These are phyloP conservation scores for Boletales sp. DNA, from an alignment of 768 basidiomycete genomes.

Conservation along the genomic window DNA sequence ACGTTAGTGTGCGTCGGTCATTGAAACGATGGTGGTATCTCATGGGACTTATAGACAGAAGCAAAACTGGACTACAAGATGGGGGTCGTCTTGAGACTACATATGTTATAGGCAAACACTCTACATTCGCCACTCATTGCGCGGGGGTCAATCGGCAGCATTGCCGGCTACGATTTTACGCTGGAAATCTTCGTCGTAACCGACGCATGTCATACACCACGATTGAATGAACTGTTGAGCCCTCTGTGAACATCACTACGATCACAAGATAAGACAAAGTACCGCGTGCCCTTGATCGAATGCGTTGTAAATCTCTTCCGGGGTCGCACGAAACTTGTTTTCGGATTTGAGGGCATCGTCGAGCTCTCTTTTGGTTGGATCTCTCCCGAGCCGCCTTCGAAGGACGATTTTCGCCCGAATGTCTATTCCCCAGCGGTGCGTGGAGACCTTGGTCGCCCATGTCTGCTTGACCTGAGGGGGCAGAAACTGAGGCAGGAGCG, in stretches of 20 bases:
- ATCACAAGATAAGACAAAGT: neutral
- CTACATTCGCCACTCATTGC: too few relatives aligned
- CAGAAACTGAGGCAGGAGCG: too few relatives aligned
- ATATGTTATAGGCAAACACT: too few relatives aligned
- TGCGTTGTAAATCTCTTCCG: slow-evolving; percentile 11
- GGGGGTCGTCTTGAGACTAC: too few relatives aligned
- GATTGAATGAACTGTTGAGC: slow-evolving; percentile 11
- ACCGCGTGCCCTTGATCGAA: slow-evolving; percentile 16
- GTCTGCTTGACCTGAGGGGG: slow-evolving; percentile 16
- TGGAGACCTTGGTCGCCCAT: slow-evolving; percentile 15
- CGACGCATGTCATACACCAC: slow-evolving; percentile 17
- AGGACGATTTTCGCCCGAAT: slow-evolving; percentile 18
- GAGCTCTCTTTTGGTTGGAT: slow-evolving; percentile 11
- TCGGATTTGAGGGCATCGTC: neutral
- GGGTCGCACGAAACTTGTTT: slow-evolving; percentile 10
- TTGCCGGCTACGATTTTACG: slow-evolving; percentile 14
- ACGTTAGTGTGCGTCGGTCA: too few relatives aligned
- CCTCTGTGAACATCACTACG: neutral
- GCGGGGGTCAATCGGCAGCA: neutral
- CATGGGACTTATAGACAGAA: too few relatives aligned
- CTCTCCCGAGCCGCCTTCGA: slow-evolving; percentile 10
- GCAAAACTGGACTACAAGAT: too few relatives aligned
- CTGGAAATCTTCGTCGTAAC: slow-evolving; percentile 21
- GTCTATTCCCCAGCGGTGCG: slow-evolving; percentile 6
- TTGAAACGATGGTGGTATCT: too few relatives aligned